Evolutionary conservation across 2,329 filamentous ascomycete genomes (phyloP).

Genomic region (Pseudocercospora ulei): DNA sequence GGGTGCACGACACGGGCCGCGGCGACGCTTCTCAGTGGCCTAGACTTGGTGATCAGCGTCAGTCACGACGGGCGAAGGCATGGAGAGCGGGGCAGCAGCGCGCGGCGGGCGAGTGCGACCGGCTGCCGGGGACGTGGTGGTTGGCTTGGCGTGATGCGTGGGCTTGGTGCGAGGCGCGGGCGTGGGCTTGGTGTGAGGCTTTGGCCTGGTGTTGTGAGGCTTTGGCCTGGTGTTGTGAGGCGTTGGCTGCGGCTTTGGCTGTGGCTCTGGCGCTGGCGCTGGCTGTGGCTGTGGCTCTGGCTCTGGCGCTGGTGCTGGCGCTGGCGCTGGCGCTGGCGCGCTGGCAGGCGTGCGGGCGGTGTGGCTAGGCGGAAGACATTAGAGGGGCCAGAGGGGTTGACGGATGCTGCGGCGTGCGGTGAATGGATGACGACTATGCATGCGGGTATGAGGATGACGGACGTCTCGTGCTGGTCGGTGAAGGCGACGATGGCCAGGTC

Average conservation of each 20-base stretch:
- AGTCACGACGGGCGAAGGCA: slow-evolving; percentile 15
- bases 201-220: slow-evolving; percentile 12
- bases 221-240: neutral
- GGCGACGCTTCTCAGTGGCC: slow-evolving; percentile 15
- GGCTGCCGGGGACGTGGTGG: slow-evolving; percentile 11
- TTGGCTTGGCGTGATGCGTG: slow-evolving; percentile 17
- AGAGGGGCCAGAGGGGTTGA: slow-evolving; percentile 1
- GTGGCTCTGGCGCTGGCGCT: too few relatives aligned
- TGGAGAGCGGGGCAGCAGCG: slow-evolving; percentile 11
- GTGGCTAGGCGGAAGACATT: slow-evolving; percentile 5
- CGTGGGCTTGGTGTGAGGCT: too few relatives aligned
- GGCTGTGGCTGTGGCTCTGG: too few relatives aligned
- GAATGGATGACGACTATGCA: neutral
- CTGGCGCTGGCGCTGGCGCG: neutral
- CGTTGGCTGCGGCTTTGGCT: neutral
- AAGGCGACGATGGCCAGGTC: neutral
- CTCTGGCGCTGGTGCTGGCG: too few relatives aligned
- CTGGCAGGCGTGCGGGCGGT: neutral
- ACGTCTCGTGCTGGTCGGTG: neutral
- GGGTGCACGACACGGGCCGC: slow-evolving; percentile 8
- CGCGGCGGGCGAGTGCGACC: slow-evolving; percentile 6
- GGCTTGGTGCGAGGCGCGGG: too few relatives aligned
- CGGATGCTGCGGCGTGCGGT: neutral
- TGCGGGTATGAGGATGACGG: slow-evolving; percentile 1
- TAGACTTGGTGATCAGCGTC: slow-evolving; percentile 14